Conservation (phyloP, 768 basidiomycete species). For the Collybiopsis luxurians region DNA sequence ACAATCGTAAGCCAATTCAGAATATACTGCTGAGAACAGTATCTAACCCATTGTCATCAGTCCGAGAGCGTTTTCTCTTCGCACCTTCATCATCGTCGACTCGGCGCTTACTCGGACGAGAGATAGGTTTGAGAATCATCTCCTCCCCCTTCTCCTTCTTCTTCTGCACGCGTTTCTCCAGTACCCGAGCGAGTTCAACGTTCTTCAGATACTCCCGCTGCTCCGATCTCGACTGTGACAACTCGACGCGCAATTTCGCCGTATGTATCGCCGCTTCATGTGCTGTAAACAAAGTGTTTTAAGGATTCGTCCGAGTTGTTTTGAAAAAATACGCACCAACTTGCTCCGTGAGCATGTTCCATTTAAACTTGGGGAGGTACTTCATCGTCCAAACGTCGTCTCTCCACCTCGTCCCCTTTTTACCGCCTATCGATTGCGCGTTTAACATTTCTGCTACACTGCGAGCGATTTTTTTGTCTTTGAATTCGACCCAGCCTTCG, state of each 20-base stretch:
- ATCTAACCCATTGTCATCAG: slow-evolving; percentile 25
- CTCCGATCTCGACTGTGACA: slow-evolving; percentile 83
- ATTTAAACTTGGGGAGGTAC: slow-evolving; percentile 96
- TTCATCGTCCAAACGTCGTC: slow-evolving; percentile 99
- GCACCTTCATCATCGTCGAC: neutral
- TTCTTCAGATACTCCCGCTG: slow-evolving; percentile 92
- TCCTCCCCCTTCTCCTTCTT: slow-evolving; percentile 58
- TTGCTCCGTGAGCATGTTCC: slow-evolving; percentile 99
- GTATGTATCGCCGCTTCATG: slow-evolving; percentile 89
- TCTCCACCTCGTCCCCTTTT: slow-evolving; percentile 86
- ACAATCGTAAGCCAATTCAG: no score
- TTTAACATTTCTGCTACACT: slow-evolving; percentile 94
- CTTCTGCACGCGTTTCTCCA: slow-evolving; percentile 76
- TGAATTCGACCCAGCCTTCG: slow-evolving; percentile 99
- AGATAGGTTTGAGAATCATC: slow-evolving; percentile 20
- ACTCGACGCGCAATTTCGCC: slow-evolving; percentile 87
- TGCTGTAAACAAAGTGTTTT: slow-evolving; percentile 43
- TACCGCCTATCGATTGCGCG: slow-evolving; percentile 92
- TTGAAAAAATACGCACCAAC: slow-evolving; percentile 64
- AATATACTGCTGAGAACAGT: slow-evolving; percentile 53
- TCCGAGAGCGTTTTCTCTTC: neutral
- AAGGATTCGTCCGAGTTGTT: neutral
- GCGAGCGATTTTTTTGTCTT: slow-evolving; percentile 88
- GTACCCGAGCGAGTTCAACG: slow-evolving; percentile 86
- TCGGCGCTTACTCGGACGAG: slow-evolving; percentile 3